These are phyloP conservation scores for Monosporascus sp. DNA, from an alignment of 2,329 filamentous ascomycete genomes.

Conservation along the genomic window DNA sequence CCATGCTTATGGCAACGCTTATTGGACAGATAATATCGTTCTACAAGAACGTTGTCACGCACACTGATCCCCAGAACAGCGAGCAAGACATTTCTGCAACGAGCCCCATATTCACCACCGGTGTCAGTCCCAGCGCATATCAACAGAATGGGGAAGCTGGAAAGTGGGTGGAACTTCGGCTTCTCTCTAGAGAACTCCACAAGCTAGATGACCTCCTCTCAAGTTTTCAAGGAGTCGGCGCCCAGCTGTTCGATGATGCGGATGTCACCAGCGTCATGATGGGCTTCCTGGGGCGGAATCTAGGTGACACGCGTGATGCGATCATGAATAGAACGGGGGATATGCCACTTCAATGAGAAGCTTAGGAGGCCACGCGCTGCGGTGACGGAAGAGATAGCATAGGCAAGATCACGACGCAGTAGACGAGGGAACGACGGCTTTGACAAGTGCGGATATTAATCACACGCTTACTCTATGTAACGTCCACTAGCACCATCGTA, in stretches of 20 bases:
- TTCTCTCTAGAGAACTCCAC: conserved; percentile 41
- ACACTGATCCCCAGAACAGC: conserved; percentile 33
- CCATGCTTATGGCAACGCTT: conserved; percentile 46
- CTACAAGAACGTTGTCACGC: conserved; percentile 38
- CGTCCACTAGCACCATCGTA: too few species aligned
- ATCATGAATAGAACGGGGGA: conserved; percentile 32
- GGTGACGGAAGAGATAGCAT: background rate
- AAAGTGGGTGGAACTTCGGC: conserved; percentile 42
- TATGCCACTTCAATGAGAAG: conserved; percentile 15
- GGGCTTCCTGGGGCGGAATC: conserved; percentile 37
- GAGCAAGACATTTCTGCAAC: background rate
- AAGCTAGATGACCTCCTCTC: conserved; percentile 43
- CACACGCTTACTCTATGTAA: too few species aligned
- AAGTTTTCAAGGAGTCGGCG: conserved; percentile 37
- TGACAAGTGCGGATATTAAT: too few species aligned
- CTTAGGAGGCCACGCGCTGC: background rate
- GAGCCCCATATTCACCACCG: conserved; percentile 17
- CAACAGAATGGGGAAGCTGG: conserved; percentile 41
- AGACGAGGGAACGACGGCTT: too few species aligned
- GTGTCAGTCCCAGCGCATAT: conserved; percentile 39
- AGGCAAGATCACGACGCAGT: background rate
- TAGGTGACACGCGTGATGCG: conserved; percentile 38
- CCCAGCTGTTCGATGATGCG: conserved; percentile 33
- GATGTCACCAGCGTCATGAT: conserved; percentile 42
- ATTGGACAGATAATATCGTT: conserved; percentile 43